phyloP scores from a whole-genome alignment of 2,329 filamentous ascomycete species.

The Colletotrichum destructivum region DNA sequence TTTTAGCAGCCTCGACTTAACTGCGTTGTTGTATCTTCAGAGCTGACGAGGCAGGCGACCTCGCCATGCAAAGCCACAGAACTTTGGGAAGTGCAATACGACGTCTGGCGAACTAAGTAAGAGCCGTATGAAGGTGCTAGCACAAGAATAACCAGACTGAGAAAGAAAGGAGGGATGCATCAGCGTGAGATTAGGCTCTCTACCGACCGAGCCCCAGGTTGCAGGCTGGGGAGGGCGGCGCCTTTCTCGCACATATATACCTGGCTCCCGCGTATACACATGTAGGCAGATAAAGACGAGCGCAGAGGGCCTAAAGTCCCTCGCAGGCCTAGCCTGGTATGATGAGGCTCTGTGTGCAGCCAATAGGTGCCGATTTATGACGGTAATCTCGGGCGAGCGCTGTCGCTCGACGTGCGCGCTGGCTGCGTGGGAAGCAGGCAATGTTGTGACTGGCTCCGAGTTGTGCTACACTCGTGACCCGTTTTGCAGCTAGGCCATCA shows the following conservation, averaged over 20 bases:
- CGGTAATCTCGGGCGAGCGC: not conserved
- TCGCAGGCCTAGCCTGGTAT: not conserved
- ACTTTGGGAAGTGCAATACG: not conserved
- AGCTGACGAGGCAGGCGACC: not conserved
- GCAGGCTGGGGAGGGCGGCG: no score
- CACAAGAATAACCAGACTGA: not conserved
- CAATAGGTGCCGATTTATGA: conserved; percentile 8
- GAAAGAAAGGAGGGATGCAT: no score
- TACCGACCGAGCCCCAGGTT: not conserved
- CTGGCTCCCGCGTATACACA: not conserved
- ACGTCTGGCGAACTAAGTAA: not conserved
- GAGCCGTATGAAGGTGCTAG: no score
- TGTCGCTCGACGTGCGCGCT: not conserved
- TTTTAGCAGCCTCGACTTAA: not conserved
- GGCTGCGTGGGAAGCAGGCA: not conserved
- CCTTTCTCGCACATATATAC: no score
- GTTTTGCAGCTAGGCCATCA: not conserved
- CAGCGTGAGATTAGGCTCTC: not conserved
- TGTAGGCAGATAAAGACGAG: not conserved
- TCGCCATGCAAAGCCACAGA: not conserved
- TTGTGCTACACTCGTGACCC: not conserved
- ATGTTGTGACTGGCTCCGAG: not conserved
- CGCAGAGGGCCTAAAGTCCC: not conserved
- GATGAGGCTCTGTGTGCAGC: conserved; percentile 14
- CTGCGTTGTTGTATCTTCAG: not conserved